Evolutionary conservation across 208 protist species (phyloP).

Genomic region (Crithidia sp.): DNA sequence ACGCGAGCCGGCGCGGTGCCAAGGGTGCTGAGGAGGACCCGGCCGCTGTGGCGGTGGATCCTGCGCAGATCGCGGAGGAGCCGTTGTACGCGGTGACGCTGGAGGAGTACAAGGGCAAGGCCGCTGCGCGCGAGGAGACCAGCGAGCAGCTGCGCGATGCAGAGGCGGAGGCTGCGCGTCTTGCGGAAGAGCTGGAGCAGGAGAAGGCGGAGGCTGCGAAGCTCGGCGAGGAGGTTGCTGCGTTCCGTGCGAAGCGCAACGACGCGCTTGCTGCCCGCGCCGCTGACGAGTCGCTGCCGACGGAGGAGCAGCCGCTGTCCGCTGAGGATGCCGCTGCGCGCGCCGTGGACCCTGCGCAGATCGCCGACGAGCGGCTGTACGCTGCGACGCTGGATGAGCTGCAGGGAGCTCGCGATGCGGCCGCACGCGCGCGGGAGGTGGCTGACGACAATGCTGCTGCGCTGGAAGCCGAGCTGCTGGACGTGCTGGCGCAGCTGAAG

Average conservation of each 20-base stretch:
- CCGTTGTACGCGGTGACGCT: slow-evolving; percentile 39
- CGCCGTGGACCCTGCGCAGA: slow-evolving; percentile 16
- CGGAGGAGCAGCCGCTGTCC: slow-evolving; percentile 12
- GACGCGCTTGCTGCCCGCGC: slow-evolving; percentile 37
- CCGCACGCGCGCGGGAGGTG: not conserved
- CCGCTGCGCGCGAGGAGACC: not conserved
- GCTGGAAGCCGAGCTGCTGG: not conserved
- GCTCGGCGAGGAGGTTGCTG: slow-evolving; percentile 8
- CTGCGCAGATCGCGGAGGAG: slow-evolving; percentile 26
- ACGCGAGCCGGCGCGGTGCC: not conserved
- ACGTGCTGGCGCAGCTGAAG: too few species aligned
- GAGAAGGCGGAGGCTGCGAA: not conserved
- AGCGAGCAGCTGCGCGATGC: too few species aligned
- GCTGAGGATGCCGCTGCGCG: slow-evolving; percentile 22
- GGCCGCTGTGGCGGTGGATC: slow-evolving; percentile 14
- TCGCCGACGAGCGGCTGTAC: slow-evolving; percentile 28
- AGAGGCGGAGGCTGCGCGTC: slow-evolving; percentile 15
- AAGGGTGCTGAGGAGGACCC: slow-evolving; percentile 7
- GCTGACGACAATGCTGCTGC: not conserved
- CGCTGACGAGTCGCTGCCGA: slow-evolving; percentile 36
- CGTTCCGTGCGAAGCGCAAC: slow-evolving; percentile 35
- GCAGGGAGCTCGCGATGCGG: not conserved
- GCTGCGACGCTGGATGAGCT: slow-evolving; percentile 29
- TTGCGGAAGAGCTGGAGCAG: slow-evolving; percentile 7
- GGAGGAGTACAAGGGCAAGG: slow-evolving; percentile 19